phyloP scores from a whole-genome alignment of 352 stramenopile genomes.

The Thalassiosira hispida region DNA sequence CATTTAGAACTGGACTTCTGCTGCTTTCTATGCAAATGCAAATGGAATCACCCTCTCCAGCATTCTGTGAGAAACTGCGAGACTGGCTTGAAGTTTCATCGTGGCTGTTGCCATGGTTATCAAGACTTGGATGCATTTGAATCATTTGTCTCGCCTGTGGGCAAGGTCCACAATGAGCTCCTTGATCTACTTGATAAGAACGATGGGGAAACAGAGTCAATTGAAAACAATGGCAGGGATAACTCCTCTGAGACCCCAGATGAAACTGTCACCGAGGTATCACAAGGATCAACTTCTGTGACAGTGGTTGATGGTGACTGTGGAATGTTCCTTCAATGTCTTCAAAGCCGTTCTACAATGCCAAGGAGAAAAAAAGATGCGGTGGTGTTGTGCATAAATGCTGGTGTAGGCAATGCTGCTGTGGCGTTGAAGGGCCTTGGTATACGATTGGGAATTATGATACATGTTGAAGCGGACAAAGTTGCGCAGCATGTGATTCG shows the following conservation, averaged over 20 bases:
- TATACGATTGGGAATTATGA: conserved; percentile 53
- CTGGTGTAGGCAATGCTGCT: conserved; percentile 55
- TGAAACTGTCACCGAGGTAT: not conserved
- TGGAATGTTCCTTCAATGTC: conserved; percentile 12
- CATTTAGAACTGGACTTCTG: conserved; percentile 56
- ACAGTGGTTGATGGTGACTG: conserved; percentile 11
- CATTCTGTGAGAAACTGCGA: conserved; percentile 30
- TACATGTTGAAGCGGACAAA: conserved; percentile 69
- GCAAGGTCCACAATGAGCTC: conserved; percentile 4
- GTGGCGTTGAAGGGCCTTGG: conserved; percentile 60
- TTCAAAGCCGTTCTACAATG: conserved; percentile 6
- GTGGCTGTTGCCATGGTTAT: conserved; percentile 54
- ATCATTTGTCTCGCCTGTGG: conserved; percentile 38
- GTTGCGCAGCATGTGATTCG: conserved; percentile 62
- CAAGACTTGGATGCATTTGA: conserved; percentile 25
- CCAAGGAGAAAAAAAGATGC: conserved; percentile 29
- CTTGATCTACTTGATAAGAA: conserved; percentile 4
- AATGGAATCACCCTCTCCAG: conserved; percentile 17
- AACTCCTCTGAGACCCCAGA: not conserved
- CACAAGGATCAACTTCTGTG: not conserved
- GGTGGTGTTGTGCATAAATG: conserved; percentile 71
- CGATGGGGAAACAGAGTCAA: not conserved
- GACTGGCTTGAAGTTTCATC: conserved; percentile 45
- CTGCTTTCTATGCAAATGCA: conserved; percentile 57
- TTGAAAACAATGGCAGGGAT: conserved; percentile 9